Base-by-base conservation (phyloP, 78 protist species). In the Dictyostelium firmibasis region DNA sequence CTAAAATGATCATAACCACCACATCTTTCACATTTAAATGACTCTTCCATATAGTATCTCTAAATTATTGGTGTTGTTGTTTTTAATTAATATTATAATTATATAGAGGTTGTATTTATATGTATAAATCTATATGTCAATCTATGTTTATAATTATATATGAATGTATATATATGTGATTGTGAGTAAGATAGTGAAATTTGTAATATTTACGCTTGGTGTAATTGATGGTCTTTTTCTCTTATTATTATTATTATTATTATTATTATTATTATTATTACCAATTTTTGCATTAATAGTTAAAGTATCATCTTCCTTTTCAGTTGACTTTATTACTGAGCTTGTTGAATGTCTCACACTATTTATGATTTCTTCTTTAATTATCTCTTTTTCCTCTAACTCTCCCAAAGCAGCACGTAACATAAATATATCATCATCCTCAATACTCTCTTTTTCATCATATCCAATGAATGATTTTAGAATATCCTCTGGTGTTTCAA, bases 331-430 rank as follows among this genome's bases (percentile, higher is more conserved):
- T 16, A 84, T 29, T 3, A 70, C 50, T 5, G 72, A 31, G 23
- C 38, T 35, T 14, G 75, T 82, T 50, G 72, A 35, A 35, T 57
- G 29, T 57, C 43, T 29, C 5, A 31, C 36, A 11, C 43, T 82
- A 35, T 60, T 60, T 31, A 82, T 57, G 16, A 57, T 14, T 47
- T 89, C 72, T 69, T 78, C 64, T 64, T 62, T 69, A 33, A 89
- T 44, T 3, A 47, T 14, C 25, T 89, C 87, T 43, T 89, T 79
- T 18, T 81, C 87, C 11, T 72, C 79, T 9, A 89, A 43, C 33
- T 81, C 88, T 10, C 94, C 94, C 23, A 89, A 47, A 27, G 94
- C 74, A 1, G 94, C 94, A 47, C 83, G 82, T 23, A 89, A 43
- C 86, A 81, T 50, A 2, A 89, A 57, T 18, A 89, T 81, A 69